A percentile compares a stretch with the other conserved stretches of the same genome.
phyloP scores from a whole-genome alignment of 257 asterid species.

The Lantana camara region DNA sequence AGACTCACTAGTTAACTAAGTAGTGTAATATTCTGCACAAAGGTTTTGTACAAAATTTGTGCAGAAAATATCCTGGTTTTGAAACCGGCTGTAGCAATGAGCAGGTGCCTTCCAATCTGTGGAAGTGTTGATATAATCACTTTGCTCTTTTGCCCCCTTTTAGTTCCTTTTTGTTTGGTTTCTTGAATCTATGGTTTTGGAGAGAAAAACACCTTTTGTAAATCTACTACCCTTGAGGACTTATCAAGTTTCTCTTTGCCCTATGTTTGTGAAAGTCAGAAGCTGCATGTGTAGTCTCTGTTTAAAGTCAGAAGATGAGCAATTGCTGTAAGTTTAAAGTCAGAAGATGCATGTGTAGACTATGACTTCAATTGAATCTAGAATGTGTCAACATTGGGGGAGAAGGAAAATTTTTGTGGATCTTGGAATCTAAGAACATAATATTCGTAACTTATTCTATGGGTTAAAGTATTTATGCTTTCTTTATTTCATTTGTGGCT shows the following conservation, averaged over 20 bases:
- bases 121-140: conserved; percentile 28
- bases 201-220: conserved; percentile 25
- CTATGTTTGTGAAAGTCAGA: neutral
- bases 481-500: conserved; percentile 12
- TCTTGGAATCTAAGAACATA: neutral
- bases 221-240: neutral
- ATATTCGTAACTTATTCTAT: neutral
- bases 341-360: neutral
- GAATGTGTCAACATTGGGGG: no score
- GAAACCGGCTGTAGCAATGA: conserved; percentile 14
- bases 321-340: no score
- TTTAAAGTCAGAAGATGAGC: no score
- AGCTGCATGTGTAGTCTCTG: neutral
- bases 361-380: neutral
- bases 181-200: conserved; percentile 10
- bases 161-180: neutral
- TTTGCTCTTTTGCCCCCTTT: conserved; percentile 14
- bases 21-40: conserved; percentile 30
- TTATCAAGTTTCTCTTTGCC: conserved; percentile 28
- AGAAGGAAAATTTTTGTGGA: no score
- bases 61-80: conserved; percentile 21
- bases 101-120: conserved; percentile 26
- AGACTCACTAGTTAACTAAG: conserved; percentile 26
- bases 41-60: conserved; percentile 35
- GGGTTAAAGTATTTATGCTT: neutral